Base-by-base conservation (phyloP, 805 yeast species). In the Candida sithepensis region DNA sequence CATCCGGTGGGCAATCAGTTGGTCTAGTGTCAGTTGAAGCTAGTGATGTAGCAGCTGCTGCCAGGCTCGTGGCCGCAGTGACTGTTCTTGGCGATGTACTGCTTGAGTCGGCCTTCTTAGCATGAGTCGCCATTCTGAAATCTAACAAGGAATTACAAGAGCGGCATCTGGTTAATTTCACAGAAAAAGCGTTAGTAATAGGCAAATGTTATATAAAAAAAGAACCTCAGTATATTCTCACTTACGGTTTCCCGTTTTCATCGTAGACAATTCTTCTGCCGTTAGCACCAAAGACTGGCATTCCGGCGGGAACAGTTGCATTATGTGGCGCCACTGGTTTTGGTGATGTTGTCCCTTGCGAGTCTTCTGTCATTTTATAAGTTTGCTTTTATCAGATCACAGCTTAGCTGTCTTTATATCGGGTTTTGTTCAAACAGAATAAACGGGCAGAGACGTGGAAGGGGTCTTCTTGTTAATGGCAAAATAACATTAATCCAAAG, bases 191-290 rank as follows among this genome's bases (percentile, higher is more conserved):
- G 28, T 24, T 24, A 24, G 28, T 39, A 39, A 16, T 14, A 7
- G 39, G 50, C 46, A 39, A 30, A 44, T 49, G 43, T n/a, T 38
- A 21, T 42, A 33, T 3, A 19, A 3, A 30, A 30, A 30, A 30
- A 30, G 13, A 12, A 12, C 16, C 14, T 30, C 16, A 10, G n/a
- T n/a, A n/a, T 30, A 18, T n/a, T 5, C 3, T 22, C n/a, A 80
- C 94, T 63, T 73, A 87, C 90, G 97, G 97, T 66, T 88, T 91
- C 1, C 98, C 98, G 66, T 92, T 85, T 62, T 88, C 83, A 60
- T 88, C 97, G 48, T 87, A 81, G 20, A 88, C 67, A 49, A 89
- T 84, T 55, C 78, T 80, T 41, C 84, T 72, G 0, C 96, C 96
- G 20, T 77, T 62, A 2, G 77, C 70, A 0, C 88, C 88, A 42